A percentile compares a stretch with the other conserved stretches of the same genome.
These are phyloP conservation scores for Gigaspora rosea DNA, from an alignment of 192 early-diverging fungal genomes.

Conservation along the genomic window DNA sequence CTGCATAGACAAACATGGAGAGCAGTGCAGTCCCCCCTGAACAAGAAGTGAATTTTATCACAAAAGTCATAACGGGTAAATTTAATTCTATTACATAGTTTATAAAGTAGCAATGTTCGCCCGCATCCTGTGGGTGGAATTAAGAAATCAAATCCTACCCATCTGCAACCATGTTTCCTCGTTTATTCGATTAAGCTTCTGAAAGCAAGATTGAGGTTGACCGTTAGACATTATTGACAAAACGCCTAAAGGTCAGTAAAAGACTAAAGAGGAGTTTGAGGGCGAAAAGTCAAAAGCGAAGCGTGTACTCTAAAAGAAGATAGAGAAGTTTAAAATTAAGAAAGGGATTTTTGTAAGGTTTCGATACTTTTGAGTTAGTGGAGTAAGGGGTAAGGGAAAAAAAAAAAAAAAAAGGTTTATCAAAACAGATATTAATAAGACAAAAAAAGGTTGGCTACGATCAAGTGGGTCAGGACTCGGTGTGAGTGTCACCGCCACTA, in stretches of 20 bases:
- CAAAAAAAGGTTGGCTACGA: conserved; percentile 10
- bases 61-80: no score
- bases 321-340: not conserved
- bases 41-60: no score
- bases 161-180: conserved; percentile 67
- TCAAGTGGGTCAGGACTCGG: conserved; percentile 24
- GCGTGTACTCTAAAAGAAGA: not conserved
- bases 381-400: not conserved
- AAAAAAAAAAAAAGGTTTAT: conserved; percentile 12
- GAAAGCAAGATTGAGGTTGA: conserved; percentile 36
- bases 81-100: no score
- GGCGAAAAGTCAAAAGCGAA: not conserved
- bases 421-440: conserved; percentile 19
- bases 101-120: not conserved
- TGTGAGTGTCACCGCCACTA: conserved; percentile 25
- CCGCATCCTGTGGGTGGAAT: not conserved
- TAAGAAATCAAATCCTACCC: conserved; percentile 37
- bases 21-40: no score
- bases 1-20: no score
- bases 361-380: not conserved
- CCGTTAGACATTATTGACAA: conserved; percentile 23
- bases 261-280: not conserved
- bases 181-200: conserved; percentile 55
- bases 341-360: not conserved
- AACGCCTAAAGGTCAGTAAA: not conserved